Conservation (phyloP, 805 yeast species). For the Blastobotrys terrestris region DNA sequence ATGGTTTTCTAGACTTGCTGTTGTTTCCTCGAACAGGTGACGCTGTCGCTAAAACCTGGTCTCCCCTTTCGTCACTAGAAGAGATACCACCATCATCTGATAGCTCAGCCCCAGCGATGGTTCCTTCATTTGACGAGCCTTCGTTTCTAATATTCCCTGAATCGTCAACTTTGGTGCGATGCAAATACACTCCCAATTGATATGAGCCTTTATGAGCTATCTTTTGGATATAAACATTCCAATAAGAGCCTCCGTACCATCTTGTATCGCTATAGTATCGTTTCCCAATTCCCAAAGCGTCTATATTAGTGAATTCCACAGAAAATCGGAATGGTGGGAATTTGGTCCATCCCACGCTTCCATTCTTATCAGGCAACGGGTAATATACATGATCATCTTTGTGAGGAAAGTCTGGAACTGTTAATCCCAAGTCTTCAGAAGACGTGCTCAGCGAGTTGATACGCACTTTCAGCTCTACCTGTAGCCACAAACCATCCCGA, state of each 20-base stretch:
- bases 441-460: slow-evolving; percentile 29
- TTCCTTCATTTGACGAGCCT: background rate
- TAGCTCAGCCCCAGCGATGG: background rate
- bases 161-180: slow-evolving; percentile 37
- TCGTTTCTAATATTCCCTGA: slow-evolving; percentile 4
- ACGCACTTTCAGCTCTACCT: slow-evolving; percentile 37
- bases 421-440: slow-evolving; percentile 23
- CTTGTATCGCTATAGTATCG: slow-evolving; percentile 46
- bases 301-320: slow-evolving; percentile 44
- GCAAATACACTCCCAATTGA: slow-evolving; percentile 53
- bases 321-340: slow-evolving; percentile 52
- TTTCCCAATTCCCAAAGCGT: slow-evolving; percentile 39
- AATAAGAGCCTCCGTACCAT: slow-evolving; percentile 58
- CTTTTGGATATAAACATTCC: slow-evolving; percentile 52
- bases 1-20: background rate
- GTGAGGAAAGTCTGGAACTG: slow-evolving; percentile 13
- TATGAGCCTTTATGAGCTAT: slow-evolving; percentile 34
- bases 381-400: slow-evolving; percentile 32
- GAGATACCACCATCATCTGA: background rate
- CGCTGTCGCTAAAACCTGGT: background rate
- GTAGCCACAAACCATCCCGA: slow-evolving; percentile 46
- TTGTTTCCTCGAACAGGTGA: background rate
- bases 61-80: background rate
- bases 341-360: slow-evolving; percentile 24
- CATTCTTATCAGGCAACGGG: slow-evolving; percentile 26